Base-by-base conservation (phyloP, 306 rosid species). In the Inga oerstediana region DNA sequence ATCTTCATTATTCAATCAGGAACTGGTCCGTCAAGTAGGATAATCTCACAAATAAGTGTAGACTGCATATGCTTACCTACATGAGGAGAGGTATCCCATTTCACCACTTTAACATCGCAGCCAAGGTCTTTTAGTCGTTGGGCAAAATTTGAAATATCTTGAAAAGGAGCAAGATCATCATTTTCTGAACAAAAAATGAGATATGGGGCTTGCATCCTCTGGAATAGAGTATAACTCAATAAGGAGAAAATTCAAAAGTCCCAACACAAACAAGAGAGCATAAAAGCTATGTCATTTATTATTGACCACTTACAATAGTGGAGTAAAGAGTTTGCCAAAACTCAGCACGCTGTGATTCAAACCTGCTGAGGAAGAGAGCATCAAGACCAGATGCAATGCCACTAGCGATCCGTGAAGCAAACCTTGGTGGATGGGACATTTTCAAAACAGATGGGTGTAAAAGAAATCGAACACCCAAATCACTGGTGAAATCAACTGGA, bases 401-500 rank as follows among this genome's bases (percentile, higher is more conserved):
- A 83, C 92, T 88, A 54, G 91, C 94, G 65, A 91, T 45, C 99
- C 98, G 91, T 65, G 94, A 90, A 74, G 91, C 91, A 44, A 96
- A 83, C 86, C 88, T 88, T 75, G 98, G 98, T 35, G 98, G 97
- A 68, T 84, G 92, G 64, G 97, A 88, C 73, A 90, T 87, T 90
- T 92, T 96, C 78, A 88, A 85, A 84, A 89, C 92, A 78, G 89
- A 80, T 65, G 97, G 98, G 78, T 96, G 91, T 79, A 96, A 93
- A 88, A 96, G 67, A 86, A 94, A 94, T 79, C 85, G 90, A 80
- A 93, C 91, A 65, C 98, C 99, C 84, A 96, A 70, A 91, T 96
- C 97, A 77, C 99, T 90, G 83, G 97, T 94, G 85, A 94, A 97
- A 89, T 97, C 98, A 87, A 94, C 93, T 32, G 99, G 99, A 89